Conservation (phyloP, 768 basidiomycete species). For the Psilocybe subaeruginosa region DNA sequence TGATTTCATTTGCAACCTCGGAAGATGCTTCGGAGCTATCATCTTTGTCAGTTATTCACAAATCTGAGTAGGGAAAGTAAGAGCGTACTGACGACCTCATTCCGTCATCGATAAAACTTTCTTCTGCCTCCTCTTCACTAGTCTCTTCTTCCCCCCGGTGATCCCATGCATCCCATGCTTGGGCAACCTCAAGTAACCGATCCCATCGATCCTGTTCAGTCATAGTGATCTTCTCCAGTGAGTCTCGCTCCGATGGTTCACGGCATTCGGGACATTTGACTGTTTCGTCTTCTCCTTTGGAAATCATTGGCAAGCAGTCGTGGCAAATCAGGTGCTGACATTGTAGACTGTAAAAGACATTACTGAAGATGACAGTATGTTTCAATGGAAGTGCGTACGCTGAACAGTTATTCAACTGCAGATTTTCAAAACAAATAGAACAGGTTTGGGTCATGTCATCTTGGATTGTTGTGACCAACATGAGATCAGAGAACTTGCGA, state of each 20-base stretch:
- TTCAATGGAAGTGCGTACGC: slow-evolving; percentile 29
- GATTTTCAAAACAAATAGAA: slow-evolving; percentile 36
- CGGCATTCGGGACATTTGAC: slow-evolving; percentile 44
- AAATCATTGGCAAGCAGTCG: slow-evolving; percentile 34
- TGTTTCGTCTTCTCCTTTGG: slow-evolving; percentile 29
- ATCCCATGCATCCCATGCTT: slow-evolving; percentile 41
- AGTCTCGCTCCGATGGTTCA: slow-evolving; percentile 26
- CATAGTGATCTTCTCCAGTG: slow-evolving; percentile 35
- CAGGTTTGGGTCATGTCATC: slow-evolving; percentile 38
- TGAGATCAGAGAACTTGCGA: slow-evolving; percentile 39
- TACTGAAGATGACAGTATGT: background rate
- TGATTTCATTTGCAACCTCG: slow-evolving; percentile 8
- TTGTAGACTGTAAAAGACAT: slow-evolving; percentile 31
- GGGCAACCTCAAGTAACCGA: slow-evolving; percentile 39
- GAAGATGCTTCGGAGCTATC: slow-evolving; percentile 2
- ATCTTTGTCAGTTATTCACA: background rate
- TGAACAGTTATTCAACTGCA: slow-evolving; percentile 35
- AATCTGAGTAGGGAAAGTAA: background rate
- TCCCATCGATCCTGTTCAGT: slow-evolving; percentile 50
- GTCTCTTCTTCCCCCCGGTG: slow-evolving; percentile 35
- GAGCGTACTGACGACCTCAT: slow-evolving; percentile 16
- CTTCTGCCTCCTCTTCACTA: slow-evolving; percentile 46
- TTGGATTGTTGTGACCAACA: slow-evolving; percentile 37
- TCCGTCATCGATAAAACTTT: slow-evolving; percentile 32
- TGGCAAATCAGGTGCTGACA: slow-evolving; percentile 50